These are phyloP conservation scores for Annulohypoxylon maeteangense DNA, from an alignment of 495 filamentous ascomycete species.

Conservation along the genomic window DNA sequence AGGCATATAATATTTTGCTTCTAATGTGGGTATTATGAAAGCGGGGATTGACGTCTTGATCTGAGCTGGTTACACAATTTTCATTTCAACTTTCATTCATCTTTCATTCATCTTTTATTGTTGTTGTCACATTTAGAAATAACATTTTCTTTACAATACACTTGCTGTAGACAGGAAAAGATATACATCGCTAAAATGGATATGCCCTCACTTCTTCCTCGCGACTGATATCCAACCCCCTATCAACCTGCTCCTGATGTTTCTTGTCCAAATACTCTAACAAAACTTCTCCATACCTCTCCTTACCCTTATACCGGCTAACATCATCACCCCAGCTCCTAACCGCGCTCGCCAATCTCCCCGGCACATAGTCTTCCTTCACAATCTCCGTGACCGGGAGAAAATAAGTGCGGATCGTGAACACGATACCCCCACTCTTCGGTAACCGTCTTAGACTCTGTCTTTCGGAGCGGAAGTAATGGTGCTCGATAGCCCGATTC, in stretches of 20 bases:
- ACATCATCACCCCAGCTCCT: slow-evolving; percentile 92
- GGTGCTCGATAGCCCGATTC: slow-evolving; percentile 76
- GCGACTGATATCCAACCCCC: slow-evolving; percentile 68
- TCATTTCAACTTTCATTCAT: neutral
- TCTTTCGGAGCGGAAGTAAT: slow-evolving; percentile 83
- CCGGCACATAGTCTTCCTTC: slow-evolving; percentile 76
- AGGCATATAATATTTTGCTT: neutral
- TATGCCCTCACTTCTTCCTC: slow-evolving; percentile 66
- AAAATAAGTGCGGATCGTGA: slow-evolving; percentile 85
- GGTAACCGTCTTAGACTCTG: slow-evolving; percentile 81
- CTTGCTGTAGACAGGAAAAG: neutral
- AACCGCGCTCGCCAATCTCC: slow-evolving; percentile 75
- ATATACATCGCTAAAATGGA: slow-evolving; percentile 29
- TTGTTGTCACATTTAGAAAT: neutral
- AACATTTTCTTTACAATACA: neutral
- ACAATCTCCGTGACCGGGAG: slow-evolving; percentile 72
- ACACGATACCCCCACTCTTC: slow-evolving; percentile 77
- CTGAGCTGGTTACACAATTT: neutral
- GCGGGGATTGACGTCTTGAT: neutral
- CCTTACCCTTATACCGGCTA: slow-evolving; percentile 82
- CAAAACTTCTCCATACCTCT: slow-evolving; percentile 80
- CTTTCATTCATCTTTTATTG: too few relatives aligned
- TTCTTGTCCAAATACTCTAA: slow-evolving; percentile 84
- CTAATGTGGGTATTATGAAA: neutral
- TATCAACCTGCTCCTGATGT: slow-evolving; percentile 78